These are phyloP conservation scores for Entelexis sorbosivorans DNA, from an alignment of 1,139 yeast species.

Conservation along the genomic window DNA sequence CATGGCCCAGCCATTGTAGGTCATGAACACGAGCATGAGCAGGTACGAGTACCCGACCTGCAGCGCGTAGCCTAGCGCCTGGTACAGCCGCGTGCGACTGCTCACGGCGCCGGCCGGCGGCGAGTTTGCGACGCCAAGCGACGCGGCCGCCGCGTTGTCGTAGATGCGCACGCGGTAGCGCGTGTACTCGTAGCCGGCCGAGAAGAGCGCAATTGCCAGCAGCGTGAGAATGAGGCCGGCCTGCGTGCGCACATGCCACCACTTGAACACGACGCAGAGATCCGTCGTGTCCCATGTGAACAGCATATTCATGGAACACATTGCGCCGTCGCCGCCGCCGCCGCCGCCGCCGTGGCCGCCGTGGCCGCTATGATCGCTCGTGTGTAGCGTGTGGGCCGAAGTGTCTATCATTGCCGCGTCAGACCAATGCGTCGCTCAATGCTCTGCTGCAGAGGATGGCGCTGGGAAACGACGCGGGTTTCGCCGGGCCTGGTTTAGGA, in stretches of 20 bases:
- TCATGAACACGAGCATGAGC: conserved; percentile 63
- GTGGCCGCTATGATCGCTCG: neutral
- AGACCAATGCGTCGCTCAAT: too few relatives aligned
- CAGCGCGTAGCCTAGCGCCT: conserved; percentile 45
- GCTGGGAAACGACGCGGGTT: too few relatives aligned
- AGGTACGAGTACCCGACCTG: conserved; percentile 69
- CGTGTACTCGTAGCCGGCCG: conserved; percentile 49
- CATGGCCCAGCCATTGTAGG: conserved; percentile 58
- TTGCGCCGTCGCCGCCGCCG: conserved; percentile 27
- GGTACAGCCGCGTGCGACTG: conserved; percentile 11
- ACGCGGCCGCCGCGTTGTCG: conserved; percentile 15
- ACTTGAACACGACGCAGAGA: conserved; percentile 57
- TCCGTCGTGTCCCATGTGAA: conserved; percentile 72
- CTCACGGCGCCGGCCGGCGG: neutral
- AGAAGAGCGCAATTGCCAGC: conserved; percentile 39
- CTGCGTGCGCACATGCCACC: conserved; percentile 67
- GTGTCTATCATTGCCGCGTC: neutral
- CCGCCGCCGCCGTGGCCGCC: conserved; percentile 27
- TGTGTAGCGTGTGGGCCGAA: neutral
- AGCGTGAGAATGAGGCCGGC: conserved; percentile 45
- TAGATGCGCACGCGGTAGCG: conserved; percentile 21
- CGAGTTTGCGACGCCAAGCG: conserved; percentile 1
- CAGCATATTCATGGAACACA: conserved; percentile 67
- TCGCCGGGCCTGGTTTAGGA: neutral
- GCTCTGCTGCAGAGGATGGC: too few relatives aligned